Evolutionary conservation across 345 rosid genomes (phyloP), one percentile per base, ranked within the genome.

Genomic region (Dipteronia dyeriana): DNA sequence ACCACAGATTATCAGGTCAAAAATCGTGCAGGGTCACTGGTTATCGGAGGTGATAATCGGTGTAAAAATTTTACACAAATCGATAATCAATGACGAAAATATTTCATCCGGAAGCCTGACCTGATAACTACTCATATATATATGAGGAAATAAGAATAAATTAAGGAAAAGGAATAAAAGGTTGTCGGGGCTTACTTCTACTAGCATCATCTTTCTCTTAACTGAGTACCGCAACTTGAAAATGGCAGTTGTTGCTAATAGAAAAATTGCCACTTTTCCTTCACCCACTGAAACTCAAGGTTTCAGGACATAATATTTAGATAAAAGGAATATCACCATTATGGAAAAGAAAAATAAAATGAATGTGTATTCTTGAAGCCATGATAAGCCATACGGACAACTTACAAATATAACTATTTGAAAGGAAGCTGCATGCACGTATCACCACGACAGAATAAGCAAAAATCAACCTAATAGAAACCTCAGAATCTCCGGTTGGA

Each of bases 401-500:
- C 98, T 90, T 90, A 95, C 99, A 84, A 49, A 95, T 93, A 71
- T 82, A 95, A 82, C 98, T 95, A 84, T 92, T 96, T 68, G 98
- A 96, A 75, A 96, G 91, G 76, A 96, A 87, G 91, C 99, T 96
- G 87, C 87, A 82, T 56, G 96, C 92, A 34, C 92, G 99, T 73
- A 88, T 87, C 75, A 76, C 78, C 86, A 94, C 89, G 9, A 89
- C 34, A 79, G 85, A 80, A 80, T 70, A 76, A 59, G 91, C 83
- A 81, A 85, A 79, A 25, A 82, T 51, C 80, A 83, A 78, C 75
- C 90, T 84, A 64, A 84, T 79, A 66, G 90, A 83, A 76, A 88
- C 72, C 75, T 84, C 69, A 65, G 82, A 85, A 78, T 69, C 80
- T 79, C 81, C 82, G 80, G 76, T 78, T 70, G 77, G 43, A 61